Base-by-base conservation (phyloP, 495 filamentous ascomycete genomes). In the Hypoxylon rickii region DNA sequence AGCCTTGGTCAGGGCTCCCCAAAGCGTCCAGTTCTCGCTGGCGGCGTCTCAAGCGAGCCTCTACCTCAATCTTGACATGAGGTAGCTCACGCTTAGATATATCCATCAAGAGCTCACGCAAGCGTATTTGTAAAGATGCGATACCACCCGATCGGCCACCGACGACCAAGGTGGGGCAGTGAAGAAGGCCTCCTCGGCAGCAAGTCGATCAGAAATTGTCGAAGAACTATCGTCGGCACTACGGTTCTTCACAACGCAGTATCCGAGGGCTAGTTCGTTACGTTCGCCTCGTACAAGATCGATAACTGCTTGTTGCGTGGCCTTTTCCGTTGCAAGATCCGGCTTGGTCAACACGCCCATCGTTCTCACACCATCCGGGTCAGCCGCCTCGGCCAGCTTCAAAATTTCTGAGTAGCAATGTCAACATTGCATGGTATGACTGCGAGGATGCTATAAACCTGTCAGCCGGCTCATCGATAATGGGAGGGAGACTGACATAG, bases 291-390 rank as follows among this genome's bases (percentile, higher is more conserved):
- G 33, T 2, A 86, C 53, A 0, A 86, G 68, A 2, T 80, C 70
- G 32, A 66, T 57, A 2, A 81, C 64, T 2, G 81, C 61, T 1
- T 58, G 58, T 3, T 68, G 50, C 37, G 80, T 74, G 0, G 72
- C 74, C 38, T 67, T 66, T 33, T 86, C 80, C 20, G 78, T 73
- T 0, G 66, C 60, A 15, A 86, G 63, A 42, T 88, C 84, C 0
- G 82, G 83, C 60, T 86, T 87, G 0, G 83, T 87, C 1, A 87
- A 55, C 8, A 87, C 76, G 4, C 81, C 79, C 2, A 87, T 58
- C 0, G 84, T 87, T 13, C 83, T 73, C 17, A 75, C 45, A 2
- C 80, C 79, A 3, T 68, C 49, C 0, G 65, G 66, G 64, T 87
- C 83, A 19, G 62, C 54, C 41, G 79, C 70, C 11, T 77, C 66